A percentile compares a stretch with the other conserved stretches of the same genome.
Conservation (phyloP, 805 yeast species). For the Debaryomyces tyrocola region DNA sequence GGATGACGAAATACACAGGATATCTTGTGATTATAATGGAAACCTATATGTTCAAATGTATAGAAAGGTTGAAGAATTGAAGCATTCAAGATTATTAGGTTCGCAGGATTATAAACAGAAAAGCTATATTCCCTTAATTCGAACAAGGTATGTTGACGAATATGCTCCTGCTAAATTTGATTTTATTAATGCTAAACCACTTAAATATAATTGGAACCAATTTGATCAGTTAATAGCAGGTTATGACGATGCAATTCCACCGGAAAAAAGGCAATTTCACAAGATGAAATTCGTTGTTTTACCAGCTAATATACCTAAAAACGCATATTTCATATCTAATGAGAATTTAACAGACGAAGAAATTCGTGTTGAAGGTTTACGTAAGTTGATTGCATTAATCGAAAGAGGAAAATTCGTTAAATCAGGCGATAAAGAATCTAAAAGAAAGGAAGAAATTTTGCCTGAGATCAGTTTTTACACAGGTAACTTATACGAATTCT, state of each 20-base stretch:
- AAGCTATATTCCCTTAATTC: slow-evolving; percentile 45
- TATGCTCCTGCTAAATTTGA: slow-evolving; percentile 60
- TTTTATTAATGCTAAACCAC: slow-evolving; percentile 52
- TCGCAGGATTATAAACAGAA: slow-evolving; percentile 9
- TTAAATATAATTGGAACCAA: slow-evolving; percentile 81
- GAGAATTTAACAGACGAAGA: slow-evolving; percentile 81
- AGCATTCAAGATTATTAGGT: slow-evolving; percentile 5
- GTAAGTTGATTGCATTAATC: slow-evolving; percentile 62
- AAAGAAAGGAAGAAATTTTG: slow-evolving; percentile 48
- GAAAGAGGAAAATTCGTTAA: slow-evolving; percentile 53
- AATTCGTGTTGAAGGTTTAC: slow-evolving; percentile 85
- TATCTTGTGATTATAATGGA: slow-evolving; percentile 70
- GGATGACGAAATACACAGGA: slow-evolving; percentile 82
- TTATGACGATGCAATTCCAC: slow-evolving; percentile 69
- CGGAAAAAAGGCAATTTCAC: slow-evolving; percentile 52
- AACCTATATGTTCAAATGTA: slow-evolving; percentile 80
- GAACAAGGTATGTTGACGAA: slow-evolving; percentile 74
- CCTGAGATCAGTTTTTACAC: slow-evolving; percentile 88
- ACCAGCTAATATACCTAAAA: slow-evolving; percentile 71
- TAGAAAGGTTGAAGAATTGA: slow-evolving; percentile 14
- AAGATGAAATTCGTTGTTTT: slow-evolving; percentile 81
- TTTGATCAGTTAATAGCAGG: slow-evolving; percentile 93
- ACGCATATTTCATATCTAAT: slow-evolving; percentile 46
- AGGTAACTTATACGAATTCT: slow-evolving; percentile 71
- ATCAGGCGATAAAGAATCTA: slow-evolving; percentile 10